phyloP scores from a whole-genome alignment of 1,284 basidiomycete genomes.

The Heliocybe sulcata region DNA sequence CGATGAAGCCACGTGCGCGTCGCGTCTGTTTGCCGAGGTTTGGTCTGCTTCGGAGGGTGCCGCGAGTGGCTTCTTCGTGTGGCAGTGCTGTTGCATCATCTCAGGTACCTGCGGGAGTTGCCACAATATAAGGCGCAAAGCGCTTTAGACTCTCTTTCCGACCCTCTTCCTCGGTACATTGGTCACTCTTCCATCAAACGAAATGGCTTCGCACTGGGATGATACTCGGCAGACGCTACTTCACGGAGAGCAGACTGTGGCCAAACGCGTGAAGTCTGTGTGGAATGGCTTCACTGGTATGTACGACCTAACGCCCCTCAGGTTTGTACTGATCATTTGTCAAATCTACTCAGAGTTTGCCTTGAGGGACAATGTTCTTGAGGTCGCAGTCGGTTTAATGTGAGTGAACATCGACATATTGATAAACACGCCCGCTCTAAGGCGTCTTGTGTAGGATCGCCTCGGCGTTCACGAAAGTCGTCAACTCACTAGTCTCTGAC shows the following conservation, averaged over 20 bases:
- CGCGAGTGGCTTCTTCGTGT: too few species aligned
- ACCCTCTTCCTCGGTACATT: too few species aligned
- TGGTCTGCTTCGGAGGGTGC: too few species aligned
- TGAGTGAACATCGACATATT: neutral
- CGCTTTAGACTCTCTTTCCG: too few species aligned
- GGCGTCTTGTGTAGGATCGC: slow-evolving; percentile 13
- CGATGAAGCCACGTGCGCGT: too few species aligned
- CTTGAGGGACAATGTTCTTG: slow-evolving; percentile 26
- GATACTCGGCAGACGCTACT: neutral
- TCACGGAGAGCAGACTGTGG: neutral
- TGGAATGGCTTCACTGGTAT: slow-evolving; percentile 2
- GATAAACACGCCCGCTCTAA: neutral
- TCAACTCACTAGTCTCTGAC: slow-evolving; percentile 29
- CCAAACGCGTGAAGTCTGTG: neutral
- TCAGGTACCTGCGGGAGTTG: too few species aligned
- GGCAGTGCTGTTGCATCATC: too few species aligned
- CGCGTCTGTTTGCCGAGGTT: too few species aligned
- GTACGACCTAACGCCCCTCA: neutral
- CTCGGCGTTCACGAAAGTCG: slow-evolving; percentile 23
- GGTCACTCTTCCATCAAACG: too few species aligned
- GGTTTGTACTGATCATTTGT: neutral
- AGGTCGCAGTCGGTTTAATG: slow-evolving; percentile 32
- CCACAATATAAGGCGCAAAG: too few species aligned
- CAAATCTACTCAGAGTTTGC: slow-evolving; percentile 1
- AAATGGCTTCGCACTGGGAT: neutral